These are phyloP conservation scores for Boletus sp. DNA, from an alignment of 768 basidiomycete genomes.

Conservation along the genomic window DNA sequence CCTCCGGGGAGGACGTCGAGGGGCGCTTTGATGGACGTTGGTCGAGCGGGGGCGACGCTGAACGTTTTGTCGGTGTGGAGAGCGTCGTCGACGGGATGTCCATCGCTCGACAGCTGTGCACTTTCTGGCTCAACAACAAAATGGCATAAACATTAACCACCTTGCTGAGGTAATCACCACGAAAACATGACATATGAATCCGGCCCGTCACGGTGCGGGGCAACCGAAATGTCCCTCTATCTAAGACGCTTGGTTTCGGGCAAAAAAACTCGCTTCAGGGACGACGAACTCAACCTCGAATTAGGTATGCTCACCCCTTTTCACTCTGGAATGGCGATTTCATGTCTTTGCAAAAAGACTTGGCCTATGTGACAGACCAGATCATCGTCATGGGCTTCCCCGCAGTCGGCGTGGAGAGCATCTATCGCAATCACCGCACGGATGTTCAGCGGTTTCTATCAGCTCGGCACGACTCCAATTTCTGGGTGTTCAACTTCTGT, in stretches of 20 bases:
- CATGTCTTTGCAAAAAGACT: constrained; percentile 34
- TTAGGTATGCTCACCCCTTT: constrained; percentile 47
- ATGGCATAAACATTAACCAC: neutral
- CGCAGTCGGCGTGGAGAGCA: constrained; percentile 69
- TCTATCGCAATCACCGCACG: constrained; percentile 76
- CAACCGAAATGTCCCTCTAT: constrained; percentile 49
- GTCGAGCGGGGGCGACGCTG: constrained; percentile 52
- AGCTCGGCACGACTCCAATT: constrained; percentile 68
- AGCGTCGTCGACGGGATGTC: constrained; percentile 15
- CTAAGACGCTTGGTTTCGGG: constrained; percentile 79
- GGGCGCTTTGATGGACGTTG: constrained; percentile 53
- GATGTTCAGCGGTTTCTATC: constrained; percentile 77
- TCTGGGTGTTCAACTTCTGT: constrained; percentile 89
- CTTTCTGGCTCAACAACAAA: neutral
- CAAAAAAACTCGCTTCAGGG: constrained; percentile 72
- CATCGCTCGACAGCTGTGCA: constrained; percentile 11
- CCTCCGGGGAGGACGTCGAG: constrained; percentile 66
- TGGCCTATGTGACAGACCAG: constrained; percentile 69
- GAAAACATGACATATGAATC: constrained; percentile 16
- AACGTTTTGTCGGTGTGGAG: constrained; percentile 43
- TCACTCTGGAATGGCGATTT: constrained; percentile 12
- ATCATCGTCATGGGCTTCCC: constrained; percentile 85
- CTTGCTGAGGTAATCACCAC: constrained; percentile 19
- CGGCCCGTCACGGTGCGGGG: too few species aligned
- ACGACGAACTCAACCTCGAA: constrained; percentile 63